These are phyloP conservation scores for Talaromyces borbonicus DNA, from an alignment of 495 filamentous ascomycete genomes.

Conservation along the genomic window DNA sequence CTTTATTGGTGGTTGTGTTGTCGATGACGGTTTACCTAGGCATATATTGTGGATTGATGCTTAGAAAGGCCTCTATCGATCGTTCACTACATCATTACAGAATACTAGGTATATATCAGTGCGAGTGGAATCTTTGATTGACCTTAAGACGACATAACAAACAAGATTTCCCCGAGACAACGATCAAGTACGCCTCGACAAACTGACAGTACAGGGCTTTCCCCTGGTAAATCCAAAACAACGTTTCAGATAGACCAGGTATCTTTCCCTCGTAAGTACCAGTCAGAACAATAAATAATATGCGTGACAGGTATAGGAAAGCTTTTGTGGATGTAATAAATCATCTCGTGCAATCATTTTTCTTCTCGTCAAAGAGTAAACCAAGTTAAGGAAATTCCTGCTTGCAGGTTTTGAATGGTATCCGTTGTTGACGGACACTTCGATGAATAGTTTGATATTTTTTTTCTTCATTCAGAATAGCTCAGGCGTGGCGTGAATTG, in stretches of 20 bases:
- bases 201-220: slow-evolving; percentile 84
- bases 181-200: slow-evolving; percentile 52
- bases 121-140: too few species aligned
- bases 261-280: slow-evolving; percentile 98
- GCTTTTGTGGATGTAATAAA: background rate
- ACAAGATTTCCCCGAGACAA: slow-evolving; percentile 46
- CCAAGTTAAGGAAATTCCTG: too few species aligned
- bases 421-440: too few species aligned
- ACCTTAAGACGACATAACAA: slow-evolving; percentile 20
- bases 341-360: slow-evolving; percentile 6
- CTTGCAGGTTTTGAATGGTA: too few species aligned
- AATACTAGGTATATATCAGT: too few species aligned
- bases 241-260: slow-evolving; percentile 47
- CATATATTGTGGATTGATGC: too few species aligned
- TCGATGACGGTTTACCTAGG: too few species aligned
- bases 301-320: slow-evolving; percentile 6
- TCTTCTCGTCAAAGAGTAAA: background rate
- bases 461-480: background rate
- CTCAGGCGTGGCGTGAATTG: too few species aligned
- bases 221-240: slow-evolving; percentile 51
- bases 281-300: slow-evolving; percentile 42
- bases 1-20: too few species aligned
- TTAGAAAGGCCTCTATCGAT: too few species aligned
- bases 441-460: too few species aligned
- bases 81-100: too few species aligned